phyloP scores from a whole-genome alignment of 2,329 filamentous ascomycete genomes.

The Cladosporium sp. region DNA sequence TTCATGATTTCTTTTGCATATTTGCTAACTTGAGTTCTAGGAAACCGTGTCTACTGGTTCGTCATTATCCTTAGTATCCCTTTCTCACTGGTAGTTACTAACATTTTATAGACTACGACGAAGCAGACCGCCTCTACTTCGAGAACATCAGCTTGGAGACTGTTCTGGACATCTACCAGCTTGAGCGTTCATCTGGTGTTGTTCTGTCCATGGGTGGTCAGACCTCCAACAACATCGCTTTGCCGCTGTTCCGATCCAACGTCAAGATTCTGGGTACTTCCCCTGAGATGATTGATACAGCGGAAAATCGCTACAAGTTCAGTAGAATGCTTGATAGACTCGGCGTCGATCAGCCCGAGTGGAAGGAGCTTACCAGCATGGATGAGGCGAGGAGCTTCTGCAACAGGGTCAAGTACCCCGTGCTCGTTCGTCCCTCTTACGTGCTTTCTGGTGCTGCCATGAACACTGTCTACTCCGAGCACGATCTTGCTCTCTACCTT shows the following conservation, averaged over 20 bases:
- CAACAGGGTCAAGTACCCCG: conserved; percentile 84
- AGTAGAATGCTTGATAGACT: conserved; percentile 96
- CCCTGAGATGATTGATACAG: conserved; percentile 97
- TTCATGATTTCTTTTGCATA: too few species aligned
- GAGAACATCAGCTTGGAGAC: conserved; percentile 92
- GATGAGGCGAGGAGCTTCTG: conserved; percentile 88
- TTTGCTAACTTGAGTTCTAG: too few species aligned
- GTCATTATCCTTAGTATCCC: too few species aligned
- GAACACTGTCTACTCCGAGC: conserved; percentile 98
- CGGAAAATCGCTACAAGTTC: conserved; percentile 98
- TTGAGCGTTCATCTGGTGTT: conserved; percentile 80
- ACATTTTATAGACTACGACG: conserved; percentile 81
- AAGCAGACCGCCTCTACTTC: conserved; percentile 92
- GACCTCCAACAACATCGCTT: conserved; percentile 95
- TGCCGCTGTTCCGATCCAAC: conserved; percentile 82
- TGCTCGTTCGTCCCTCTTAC: conserved; percentile 92
- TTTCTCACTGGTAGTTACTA: not conserved
- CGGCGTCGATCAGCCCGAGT: conserved; percentile 90
- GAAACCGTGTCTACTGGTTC: not conserved
- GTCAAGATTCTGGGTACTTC: conserved; percentile 94
- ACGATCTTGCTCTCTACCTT: conserved; percentile 85
- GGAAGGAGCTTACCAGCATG: conserved; percentile 96
- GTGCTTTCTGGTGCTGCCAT: conserved; percentile 96
- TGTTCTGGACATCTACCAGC: conserved; percentile 87
- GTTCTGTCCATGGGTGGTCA: conserved; percentile 96